Evolutionary conservation across 768 basidiomycete species (phyloP).

Genomic region (Boletus bicolor): DNA sequence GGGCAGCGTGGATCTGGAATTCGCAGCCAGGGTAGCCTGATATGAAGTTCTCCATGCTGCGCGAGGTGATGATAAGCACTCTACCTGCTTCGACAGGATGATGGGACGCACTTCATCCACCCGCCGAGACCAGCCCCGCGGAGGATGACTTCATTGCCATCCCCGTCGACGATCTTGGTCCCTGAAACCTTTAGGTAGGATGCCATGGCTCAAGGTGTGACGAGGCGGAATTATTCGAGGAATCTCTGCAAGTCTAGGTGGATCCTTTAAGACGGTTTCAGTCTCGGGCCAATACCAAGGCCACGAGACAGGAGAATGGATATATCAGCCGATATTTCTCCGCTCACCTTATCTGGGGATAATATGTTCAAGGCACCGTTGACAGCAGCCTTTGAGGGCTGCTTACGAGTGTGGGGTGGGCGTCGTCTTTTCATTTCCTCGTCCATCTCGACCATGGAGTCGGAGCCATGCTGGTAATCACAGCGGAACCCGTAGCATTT

Average conservation of each 20-base stretch:
- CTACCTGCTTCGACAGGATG: slow-evolving; percentile 5
- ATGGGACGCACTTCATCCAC: slow-evolving; percentile 74
- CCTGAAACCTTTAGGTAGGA: slow-evolving; percentile 56
- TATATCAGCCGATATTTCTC: slow-evolving; percentile 17
- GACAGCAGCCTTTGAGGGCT: neutral
- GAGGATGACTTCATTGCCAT: slow-evolving; percentile 56
- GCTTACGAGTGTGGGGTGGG: neutral
- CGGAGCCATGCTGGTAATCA: neutral
- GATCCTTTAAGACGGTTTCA: neutral
- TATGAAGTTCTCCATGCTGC: slow-evolving; percentile 77
- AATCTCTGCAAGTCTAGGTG: neutral
- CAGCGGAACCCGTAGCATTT: neutral
- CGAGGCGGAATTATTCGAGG: neutral
- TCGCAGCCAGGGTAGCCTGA: slow-evolving; percentile 81
- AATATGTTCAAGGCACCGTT: neutral
- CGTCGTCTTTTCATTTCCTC: slow-evolving; percentile 2
- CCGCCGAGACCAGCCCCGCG: slow-evolving; percentile 78
- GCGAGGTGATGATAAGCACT: slow-evolving; percentile 3
- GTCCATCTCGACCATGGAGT: neutral
- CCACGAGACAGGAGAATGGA: neutral
- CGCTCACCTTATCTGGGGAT: slow-evolving; percentile 1
- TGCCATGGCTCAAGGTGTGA: slow-evolving; percentile 11
- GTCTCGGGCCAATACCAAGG: neutral
- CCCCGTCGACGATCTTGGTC: slow-evolving; percentile 55
- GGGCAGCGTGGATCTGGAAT: slow-evolving; percentile 67